A percentile compares a stretch with the other conserved stretches of the same genome.
Conservation (phyloP, 805 yeast genomes). For the Starmerella cellae region DNA sequence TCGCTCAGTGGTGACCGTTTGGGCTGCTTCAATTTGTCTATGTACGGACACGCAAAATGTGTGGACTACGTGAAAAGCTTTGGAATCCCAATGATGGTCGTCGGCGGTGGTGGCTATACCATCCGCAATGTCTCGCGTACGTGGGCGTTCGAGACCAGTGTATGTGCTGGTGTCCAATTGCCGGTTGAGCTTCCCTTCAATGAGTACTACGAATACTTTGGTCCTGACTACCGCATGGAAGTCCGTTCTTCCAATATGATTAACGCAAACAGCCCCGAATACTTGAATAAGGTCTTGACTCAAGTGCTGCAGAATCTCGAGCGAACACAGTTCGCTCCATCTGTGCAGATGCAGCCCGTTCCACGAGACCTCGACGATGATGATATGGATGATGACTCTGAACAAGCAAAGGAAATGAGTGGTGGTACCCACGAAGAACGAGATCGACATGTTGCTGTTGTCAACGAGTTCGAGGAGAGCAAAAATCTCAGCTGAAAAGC, state of each 20-base stretch:
- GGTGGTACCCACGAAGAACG: conserved; percentile 84
- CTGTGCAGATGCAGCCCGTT: conserved; percentile 81
- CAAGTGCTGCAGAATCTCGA: conserved; percentile 69
- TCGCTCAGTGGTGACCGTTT: conserved; percentile 84
- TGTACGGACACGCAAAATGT: conserved; percentile 91
- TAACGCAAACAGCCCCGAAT: conserved; percentile 89
- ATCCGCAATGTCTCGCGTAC: conserved; percentile 87
- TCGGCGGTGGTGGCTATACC: conserved; percentile 98
- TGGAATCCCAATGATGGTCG: conserved; percentile 76
- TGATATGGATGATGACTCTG: conserved; percentile 68
- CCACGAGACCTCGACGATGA: conserved; percentile 80
- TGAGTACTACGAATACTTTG: conserved; percentile 93
- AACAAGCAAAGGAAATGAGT: conserved; percentile 54
- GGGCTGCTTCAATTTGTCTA: conserved; percentile 86
- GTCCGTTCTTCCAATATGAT: conserved; percentile 94
- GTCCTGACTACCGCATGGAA: conserved; percentile 90
- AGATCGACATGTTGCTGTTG: conserved; percentile 58
- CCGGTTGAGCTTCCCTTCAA: conserved; percentile 68
- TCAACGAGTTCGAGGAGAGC: conserved; percentile 62
- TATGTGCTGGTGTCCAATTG: conserved; percentile 47
- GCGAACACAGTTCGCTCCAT: conserved; percentile 91
- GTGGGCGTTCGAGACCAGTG: conserved; percentile 90
- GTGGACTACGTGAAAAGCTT: conserved; percentile 79
- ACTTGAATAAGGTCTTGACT: conserved; percentile 67
- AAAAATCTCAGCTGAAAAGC: conserved; percentile 16